Evolutionary conservation across 768 basidiomycete species (phyloP).

Genomic region (Cytidiella melzeri): DNA sequence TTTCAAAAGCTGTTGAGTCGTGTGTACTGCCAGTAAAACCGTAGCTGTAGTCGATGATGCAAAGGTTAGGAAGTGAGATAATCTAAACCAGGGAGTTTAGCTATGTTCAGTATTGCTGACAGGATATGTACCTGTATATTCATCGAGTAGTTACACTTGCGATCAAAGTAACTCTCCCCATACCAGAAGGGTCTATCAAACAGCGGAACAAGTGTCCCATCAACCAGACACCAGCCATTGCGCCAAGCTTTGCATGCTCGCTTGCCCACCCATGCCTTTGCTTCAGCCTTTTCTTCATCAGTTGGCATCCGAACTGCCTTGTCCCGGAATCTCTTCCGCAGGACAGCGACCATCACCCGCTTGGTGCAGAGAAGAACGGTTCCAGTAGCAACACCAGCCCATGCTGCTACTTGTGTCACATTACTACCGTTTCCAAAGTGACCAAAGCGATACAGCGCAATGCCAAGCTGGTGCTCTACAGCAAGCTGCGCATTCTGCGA

Average conservation of each 20-base stretch:
- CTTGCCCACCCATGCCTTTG: constrained; percentile 32
- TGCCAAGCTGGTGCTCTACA: constrained; percentile 29
- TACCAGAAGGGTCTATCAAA: constrained; percentile 26
- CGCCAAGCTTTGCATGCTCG: constrained; percentile 30
- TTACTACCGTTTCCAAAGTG: constrained; percentile 33
- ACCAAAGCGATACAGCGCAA: constrained; percentile 34
- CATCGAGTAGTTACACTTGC: constrained; percentile 33
- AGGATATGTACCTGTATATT: constrained; percentile 17
- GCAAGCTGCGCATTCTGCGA: constrained; percentile 23
- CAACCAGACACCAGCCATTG: constrained; percentile 31
- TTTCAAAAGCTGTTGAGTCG: constrained; percentile 27
- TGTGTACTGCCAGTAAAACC: constrained; percentile 28
- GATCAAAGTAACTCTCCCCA: constrained; percentile 33
- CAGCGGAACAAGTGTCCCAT: constrained; percentile 35
- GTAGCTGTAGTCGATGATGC: constrained; percentile 29
- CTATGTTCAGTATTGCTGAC: background rate
- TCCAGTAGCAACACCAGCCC: constrained; percentile 32
- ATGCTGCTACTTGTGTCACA: constrained; percentile 28
- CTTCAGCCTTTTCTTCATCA: constrained; percentile 28
- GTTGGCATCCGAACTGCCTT: constrained; percentile 25
- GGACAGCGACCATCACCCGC: constrained; percentile 28
- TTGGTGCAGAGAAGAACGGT: constrained; percentile 24
- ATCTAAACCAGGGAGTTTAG: constrained; percentile 7
- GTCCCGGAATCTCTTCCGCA: constrained; percentile 20
- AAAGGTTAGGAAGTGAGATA: constrained; percentile 27